Evolutionary conservation across 208 protist species (phyloP).

Genomic region (Jaenimonas drosophilae): DNA sequence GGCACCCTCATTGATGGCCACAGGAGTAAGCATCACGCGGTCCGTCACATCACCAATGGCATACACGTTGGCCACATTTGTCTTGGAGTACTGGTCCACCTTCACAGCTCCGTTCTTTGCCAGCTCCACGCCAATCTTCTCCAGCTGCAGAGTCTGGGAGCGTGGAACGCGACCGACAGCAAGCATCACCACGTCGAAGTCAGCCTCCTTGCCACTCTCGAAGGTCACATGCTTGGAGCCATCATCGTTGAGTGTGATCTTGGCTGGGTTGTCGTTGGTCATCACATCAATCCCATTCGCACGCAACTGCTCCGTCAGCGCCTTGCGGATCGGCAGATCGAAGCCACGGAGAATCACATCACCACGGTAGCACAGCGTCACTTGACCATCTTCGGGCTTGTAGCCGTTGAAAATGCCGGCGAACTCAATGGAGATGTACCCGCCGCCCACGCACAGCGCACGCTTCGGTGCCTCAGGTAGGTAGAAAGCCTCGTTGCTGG

Average conservation of each 20-base stretch:
- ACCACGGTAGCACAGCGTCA: slow-evolving; percentile 71
- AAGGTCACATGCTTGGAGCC: slow-evolving; percentile 68
- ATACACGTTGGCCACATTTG: slow-evolving; percentile 93
- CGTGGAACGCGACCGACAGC: slow-evolving; percentile 92
- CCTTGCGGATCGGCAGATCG: slow-evolving; percentile 66
- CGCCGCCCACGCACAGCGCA: slow-evolving; percentile 78
- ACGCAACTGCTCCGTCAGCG: slow-evolving; percentile 64
- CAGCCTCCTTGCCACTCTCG: slow-evolving; percentile 61
- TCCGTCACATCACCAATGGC: slow-evolving; percentile 97
- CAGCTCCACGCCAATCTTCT: slow-evolving; percentile 85
- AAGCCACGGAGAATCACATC: slow-evolving; percentile 83
- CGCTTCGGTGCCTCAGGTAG: slow-evolving; percentile 64
- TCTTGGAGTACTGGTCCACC: slow-evolving; percentile 90
- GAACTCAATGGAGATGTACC: slow-evolving; percentile 89
- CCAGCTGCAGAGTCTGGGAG: slow-evolving; percentile 85
- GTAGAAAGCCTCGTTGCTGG: slow-evolving; percentile 89
- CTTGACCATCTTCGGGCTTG: slow-evolving; percentile 51
- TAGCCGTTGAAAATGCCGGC: slow-evolving; percentile 89
- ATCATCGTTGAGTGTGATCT: slow-evolving; percentile 57
- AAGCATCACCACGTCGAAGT: slow-evolving; percentile 94
- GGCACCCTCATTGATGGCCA: slow-evolving; percentile 85
- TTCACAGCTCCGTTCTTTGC: slow-evolving; percentile 79
- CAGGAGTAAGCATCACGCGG: slow-evolving; percentile 84
- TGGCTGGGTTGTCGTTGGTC: slow-evolving; percentile 66
- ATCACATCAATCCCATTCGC: slow-evolving; percentile 77